Conservation (phyloP, 257 asterid species). For the Rhazya stricta region DNA sequence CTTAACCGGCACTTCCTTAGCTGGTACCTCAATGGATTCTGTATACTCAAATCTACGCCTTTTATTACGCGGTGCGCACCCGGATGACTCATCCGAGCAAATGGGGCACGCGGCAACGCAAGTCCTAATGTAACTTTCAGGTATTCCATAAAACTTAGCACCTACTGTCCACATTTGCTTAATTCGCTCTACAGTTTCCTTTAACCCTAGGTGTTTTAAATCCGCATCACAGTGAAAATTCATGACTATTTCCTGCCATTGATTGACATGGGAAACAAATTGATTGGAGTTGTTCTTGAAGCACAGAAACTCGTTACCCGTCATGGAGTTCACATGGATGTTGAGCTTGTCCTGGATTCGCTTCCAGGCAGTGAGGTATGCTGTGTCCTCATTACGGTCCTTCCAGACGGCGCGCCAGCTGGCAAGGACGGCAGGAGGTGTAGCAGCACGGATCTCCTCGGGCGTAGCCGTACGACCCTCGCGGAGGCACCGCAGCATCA, state of each 20-base stretch:
- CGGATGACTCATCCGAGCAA: conserved; percentile 74
- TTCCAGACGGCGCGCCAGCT: conserved; percentile 99
- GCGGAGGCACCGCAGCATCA: conserved; percentile 69
- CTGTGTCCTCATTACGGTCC: conserved; percentile 96
- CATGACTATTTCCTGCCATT: conserved; percentile 96
- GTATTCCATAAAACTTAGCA: conserved; percentile 91
- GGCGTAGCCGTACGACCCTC: conserved; percentile 72
- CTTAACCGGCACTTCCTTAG: conserved; percentile 80
- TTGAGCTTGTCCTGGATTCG: conserved; percentile 92
- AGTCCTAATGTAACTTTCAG: conserved; percentile 85
- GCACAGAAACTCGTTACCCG: conserved; percentile 58
- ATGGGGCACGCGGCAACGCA: conserved; percentile 77
- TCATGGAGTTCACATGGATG: conserved; percentile 34
- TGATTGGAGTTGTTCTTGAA: conserved; percentile 85
- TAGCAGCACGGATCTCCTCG: conserved; percentile 80
- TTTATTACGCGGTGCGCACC: conserved; percentile 79
- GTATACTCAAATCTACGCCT: conserved; percentile 93
- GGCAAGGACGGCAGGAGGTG: conserved; percentile 60
- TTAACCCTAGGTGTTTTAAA: conserved; percentile 76
- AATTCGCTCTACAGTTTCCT: conserved; percentile 75
- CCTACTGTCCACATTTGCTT: conserved; percentile 99
- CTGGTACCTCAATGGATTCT: conserved; percentile 82
- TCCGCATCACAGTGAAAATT: conserved; percentile 69
- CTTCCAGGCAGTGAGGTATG: conserved; percentile 93
- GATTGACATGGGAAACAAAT: conserved; percentile 77